Evolutionary conservation across 139 green algal genomes (phyloP).

Genomic region (Raphidocelis subcapitata): DNA sequence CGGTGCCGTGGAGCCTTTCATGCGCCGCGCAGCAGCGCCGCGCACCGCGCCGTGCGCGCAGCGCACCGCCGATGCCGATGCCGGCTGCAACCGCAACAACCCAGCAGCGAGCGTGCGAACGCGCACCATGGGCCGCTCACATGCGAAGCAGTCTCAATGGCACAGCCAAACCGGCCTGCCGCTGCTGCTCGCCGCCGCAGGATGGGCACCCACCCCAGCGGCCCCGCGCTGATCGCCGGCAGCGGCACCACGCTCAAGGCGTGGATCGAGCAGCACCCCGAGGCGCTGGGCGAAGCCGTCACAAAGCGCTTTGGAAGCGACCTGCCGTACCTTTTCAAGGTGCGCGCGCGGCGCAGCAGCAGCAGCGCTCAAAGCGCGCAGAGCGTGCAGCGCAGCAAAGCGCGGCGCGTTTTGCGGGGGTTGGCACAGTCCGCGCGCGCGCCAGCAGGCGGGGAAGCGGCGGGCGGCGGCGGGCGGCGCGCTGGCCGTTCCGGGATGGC

Average conservation of each 20-base stretch:
- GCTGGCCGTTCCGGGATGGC: too few relatives aligned
- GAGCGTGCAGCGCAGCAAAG: background rate
- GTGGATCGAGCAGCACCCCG: conserved; percentile 68
- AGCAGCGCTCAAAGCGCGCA: background rate
- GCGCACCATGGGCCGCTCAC: background rate
- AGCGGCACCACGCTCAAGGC: conserved; percentile 46
- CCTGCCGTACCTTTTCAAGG: conserved; percentile 97
- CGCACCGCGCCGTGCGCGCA: too few relatives aligned
- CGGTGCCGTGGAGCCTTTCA: too few relatives aligned
- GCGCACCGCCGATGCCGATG: too few relatives aligned
- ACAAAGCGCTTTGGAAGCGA: conserved; percentile 62
- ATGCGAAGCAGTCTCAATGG: background rate
- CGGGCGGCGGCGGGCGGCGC: too few relatives aligned
- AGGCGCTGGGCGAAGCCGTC: conserved; percentile 67
- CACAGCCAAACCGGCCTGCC: conserved; percentile 1
- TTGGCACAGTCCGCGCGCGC: too few relatives aligned
- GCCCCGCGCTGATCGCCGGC: conserved; percentile 64
- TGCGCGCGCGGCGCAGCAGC: background rate
- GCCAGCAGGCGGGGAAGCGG: too few relatives aligned
- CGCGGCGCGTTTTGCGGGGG: too few relatives aligned
- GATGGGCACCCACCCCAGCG: conserved; percentile 96
- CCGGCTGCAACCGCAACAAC: too few relatives aligned
- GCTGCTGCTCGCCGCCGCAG: conserved; percentile 24
- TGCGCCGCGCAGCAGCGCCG: too few relatives aligned
- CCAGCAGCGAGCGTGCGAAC: too few relatives aligned